A percentile compares a stretch with the other conserved stretches of the same genome.
Evolutionary conservation across 257 asterid species (phyloP).

Genomic region (Anisodus acutangulus): DNA sequence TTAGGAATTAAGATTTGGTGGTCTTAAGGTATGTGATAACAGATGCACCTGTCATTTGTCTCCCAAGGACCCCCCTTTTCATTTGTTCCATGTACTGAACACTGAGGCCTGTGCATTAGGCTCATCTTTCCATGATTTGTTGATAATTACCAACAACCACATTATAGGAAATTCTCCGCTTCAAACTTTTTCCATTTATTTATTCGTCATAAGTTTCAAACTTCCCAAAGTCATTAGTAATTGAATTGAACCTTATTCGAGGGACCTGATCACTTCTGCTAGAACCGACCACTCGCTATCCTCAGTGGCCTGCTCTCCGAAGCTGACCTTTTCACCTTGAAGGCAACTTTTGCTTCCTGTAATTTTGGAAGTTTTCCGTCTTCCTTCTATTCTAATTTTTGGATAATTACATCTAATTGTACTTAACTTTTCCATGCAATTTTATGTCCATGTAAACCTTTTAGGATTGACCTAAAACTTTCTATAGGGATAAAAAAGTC

Average conservation of each 20-base stretch:
- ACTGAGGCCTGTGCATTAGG: neutral
- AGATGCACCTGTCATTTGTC: neutral
- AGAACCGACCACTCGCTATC: neutral
- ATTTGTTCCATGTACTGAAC: neutral
- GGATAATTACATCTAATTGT: neutral
- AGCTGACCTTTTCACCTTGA: neutral
- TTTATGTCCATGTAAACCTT: neutral
- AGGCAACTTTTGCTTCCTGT: neutral
- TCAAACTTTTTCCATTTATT: neutral
- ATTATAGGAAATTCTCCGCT: neutral
- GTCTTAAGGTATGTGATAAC: neutral
- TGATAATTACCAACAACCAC: neutral
- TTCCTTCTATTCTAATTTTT: neutral
- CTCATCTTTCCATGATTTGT: neutral
- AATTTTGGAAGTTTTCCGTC: neutral
- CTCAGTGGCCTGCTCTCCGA: neutral
- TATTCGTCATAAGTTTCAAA: neutral
- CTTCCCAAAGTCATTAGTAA: neutral
- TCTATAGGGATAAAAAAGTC: neutral
- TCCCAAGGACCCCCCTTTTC: neutral
- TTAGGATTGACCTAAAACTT: neutral
- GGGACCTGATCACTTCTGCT: neutral
- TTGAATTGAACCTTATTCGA: too few relatives aligned
- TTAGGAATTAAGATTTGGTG: slow-evolving; percentile 5
- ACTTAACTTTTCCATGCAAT: neutral